A percentile compares a stretch with the other conserved stretches of the same genome.
Evolutionary conservation across 2,329 filamentous ascomycete genomes (phyloP).

Genomic region (Xylogone sp.): DNA sequence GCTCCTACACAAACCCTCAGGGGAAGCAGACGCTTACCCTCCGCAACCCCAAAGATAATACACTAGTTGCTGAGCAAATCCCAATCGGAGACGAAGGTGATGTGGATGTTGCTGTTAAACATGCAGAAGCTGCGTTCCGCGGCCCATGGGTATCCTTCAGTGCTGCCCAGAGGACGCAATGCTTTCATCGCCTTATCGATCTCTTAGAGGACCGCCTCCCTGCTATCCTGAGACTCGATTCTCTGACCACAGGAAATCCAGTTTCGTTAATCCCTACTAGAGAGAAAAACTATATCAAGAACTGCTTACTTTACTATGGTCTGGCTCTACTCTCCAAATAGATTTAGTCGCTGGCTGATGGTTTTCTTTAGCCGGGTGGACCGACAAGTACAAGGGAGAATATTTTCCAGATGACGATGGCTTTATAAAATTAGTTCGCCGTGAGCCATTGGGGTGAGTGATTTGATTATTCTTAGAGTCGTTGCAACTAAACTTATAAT

Average conservation of each 20-base stretch:
- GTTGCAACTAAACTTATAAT: neutral
- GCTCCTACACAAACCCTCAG: neutral
- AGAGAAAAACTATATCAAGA: conserved; percentile 23
- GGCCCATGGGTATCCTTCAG: conserved; percentile 34
- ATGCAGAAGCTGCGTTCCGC: conserved; percentile 41
- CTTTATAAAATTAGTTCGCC: conserved; percentile 35
- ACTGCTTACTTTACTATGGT: conserved; percentile 25
- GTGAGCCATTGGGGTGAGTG: conserved; percentile 23
- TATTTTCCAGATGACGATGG: conserved; percentile 40
- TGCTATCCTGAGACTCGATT: conserved; percentile 38
- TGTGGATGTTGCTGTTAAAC: conserved; percentile 39
- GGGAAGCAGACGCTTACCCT: neutral
- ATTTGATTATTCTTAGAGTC: neutral
- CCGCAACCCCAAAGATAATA: conserved; percentile 43
- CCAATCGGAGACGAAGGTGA: conserved; percentile 36
- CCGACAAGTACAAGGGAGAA: conserved; percentile 35
- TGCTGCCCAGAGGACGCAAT: conserved; percentile 32
- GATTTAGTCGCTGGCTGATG: neutral
- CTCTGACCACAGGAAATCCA: conserved; percentile 17
- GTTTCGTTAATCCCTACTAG: conserved; percentile 14
- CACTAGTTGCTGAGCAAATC: conserved; percentile 45
- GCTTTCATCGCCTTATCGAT: conserved; percentile 39
- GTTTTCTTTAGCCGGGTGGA: conserved; percentile 27
- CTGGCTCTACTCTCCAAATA: no score
- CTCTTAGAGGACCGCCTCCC: conserved; percentile 39